phyloP scores from a whole-genome alignment of 2,329 filamentous ascomycete genomes.

The Zalaria obscura region DNA sequence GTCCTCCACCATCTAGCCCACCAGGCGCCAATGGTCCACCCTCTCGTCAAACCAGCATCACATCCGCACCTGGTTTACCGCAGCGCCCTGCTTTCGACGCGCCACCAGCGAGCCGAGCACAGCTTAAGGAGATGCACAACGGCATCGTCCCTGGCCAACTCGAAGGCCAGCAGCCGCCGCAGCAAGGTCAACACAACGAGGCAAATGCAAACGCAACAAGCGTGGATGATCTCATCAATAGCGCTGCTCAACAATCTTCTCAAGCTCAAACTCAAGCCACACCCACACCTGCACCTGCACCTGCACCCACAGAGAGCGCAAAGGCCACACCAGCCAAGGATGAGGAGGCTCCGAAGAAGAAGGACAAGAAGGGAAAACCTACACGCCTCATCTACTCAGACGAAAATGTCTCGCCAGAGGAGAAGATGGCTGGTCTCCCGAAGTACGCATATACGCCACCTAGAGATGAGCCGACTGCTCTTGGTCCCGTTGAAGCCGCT shows the following conservation, averaged over 20 bases:
- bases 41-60: slow-evolving; percentile 38
- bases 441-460: slow-evolving; percentile 56
- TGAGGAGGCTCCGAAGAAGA: slow-evolving; percentile 1
- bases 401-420: slow-evolving; percentile 68
- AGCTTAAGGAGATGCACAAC: slow-evolving; percentile 44
- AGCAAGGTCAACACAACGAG: slow-evolving; percentile 12
- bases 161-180: slow-evolving; percentile 8
- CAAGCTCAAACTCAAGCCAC: slow-evolving; percentile 6
- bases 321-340: slow-evolving; percentile 1
- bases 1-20: slow-evolving; percentile 5
- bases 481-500: slow-evolving; percentile 10
- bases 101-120: slow-evolving; percentile 36
- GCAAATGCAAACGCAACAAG: slow-evolving; percentile 28
- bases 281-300: slow-evolving; percentile 5
- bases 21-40: slow-evolving; percentile 16
- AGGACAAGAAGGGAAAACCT: slow-evolving; percentile 42
- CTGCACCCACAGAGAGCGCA: slow-evolving; percentile 1
- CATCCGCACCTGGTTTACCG: slow-evolving; percentile 43
- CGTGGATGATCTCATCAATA: slow-evolving; percentile 37
- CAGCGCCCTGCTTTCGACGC: slow-evolving; percentile 45
- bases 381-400: slow-evolving; percentile 67
- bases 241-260: slow-evolving; percentile 31
- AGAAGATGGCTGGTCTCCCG: slow-evolving; percentile 69
- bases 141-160: slow-evolving; percentile 24
- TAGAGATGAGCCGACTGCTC: slow-evolving; percentile 20